Evolutionary conservation across 495 filamentous ascomycete species (phyloP).

Genomic region (Diplogelasinospora grovesii): DNA sequence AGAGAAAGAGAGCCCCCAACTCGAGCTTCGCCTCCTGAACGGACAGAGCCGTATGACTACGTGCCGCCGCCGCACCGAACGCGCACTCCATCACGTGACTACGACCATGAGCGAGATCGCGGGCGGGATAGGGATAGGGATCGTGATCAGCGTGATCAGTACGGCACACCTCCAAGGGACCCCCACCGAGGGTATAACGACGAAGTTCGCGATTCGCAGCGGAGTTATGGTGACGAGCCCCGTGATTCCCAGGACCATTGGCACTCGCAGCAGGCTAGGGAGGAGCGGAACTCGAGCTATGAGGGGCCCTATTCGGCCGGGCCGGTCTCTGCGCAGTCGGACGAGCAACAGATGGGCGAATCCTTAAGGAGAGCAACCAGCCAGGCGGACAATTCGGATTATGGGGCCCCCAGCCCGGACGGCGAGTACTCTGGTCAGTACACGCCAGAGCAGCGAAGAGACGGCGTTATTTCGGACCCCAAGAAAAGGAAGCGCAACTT

Average conservation of each 20-base stretch:
- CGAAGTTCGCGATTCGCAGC: conserved; percentile 32
- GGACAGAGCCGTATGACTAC: conserved; percentile 19
- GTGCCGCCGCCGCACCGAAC: conserved; percentile 22
- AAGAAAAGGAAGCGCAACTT: conserved; percentile 84
- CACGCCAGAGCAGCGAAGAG: conserved; percentile 40
- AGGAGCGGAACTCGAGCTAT: conserved; percentile 39
- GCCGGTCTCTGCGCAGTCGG: conserved; percentile 33
- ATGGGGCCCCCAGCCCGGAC: conserved; percentile 42
- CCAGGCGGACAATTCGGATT: conserved; percentile 36
- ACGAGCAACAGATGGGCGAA: conserved; percentile 42
- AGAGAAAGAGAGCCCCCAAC: conserved; percentile 23
- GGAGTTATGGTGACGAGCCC: conserved; percentile 29
- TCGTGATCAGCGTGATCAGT: conserved; percentile 27
- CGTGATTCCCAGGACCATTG: conserved; percentile 38
- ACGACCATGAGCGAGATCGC: conserved; percentile 1
- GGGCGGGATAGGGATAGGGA: background rate
- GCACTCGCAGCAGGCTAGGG: conserved; percentile 35
- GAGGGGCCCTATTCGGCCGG: conserved; percentile 34
- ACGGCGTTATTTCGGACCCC: conserved; percentile 53
- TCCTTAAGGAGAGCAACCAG: conserved; percentile 31
- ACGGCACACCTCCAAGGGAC: conserved; percentile 31
- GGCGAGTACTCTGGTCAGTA: conserved; percentile 42
- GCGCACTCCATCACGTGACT: conserved; percentile 35
- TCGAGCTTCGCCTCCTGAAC: conserved; percentile 19
- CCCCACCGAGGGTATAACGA: conserved; percentile 29